phyloP scores from a whole-genome alignment of 441 rosid genomes.

The Populus tomentosa region DNA sequence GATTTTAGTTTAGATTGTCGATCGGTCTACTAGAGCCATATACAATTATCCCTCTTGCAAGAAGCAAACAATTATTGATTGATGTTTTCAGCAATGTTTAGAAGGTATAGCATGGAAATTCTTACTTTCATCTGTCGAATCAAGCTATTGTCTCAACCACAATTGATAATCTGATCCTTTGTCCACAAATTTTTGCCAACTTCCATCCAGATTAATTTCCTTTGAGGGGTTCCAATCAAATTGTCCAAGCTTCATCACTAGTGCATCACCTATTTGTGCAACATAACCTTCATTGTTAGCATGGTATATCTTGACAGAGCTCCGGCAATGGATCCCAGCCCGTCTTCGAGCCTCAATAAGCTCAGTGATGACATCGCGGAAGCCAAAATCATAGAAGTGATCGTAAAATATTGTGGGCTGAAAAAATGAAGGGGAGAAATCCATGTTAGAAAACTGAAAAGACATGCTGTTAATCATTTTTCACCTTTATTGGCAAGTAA shows the following conservation, averaged over 20 bases:
- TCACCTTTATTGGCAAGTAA: background rate
- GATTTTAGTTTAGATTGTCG: background rate
- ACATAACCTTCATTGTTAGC: slow-evolving; percentile 51
- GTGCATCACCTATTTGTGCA: slow-evolving; percentile 34
- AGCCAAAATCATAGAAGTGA: slow-evolving; percentile 49
- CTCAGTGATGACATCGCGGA: slow-evolving; percentile 38
- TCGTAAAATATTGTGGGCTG: slow-evolving; percentile 47
- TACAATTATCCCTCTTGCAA: background rate
- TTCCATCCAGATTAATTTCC: slow-evolving; percentile 41
- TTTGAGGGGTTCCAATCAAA: slow-evolving; percentile 50
- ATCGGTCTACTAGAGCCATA: background rate
- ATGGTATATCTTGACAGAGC: slow-evolving; percentile 40
- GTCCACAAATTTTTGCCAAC: slow-evolving; percentile 44
- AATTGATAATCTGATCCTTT: slow-evolving; percentile 38
- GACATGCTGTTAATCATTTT: background rate
- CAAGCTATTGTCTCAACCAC: slow-evolving; percentile 33
- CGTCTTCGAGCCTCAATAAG: slow-evolving; percentile 38
- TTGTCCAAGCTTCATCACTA: slow-evolving; percentile 42
- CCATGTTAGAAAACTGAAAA: background rate
- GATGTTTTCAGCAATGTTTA: background rate
- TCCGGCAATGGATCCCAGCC: slow-evolving; percentile 42
- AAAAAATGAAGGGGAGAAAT: background rate
- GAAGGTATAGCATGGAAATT: background rate
- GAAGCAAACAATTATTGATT: background rate
- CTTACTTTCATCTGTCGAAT: background rate